These are phyloP conservation scores for Athelia sp. DNA, from an alignment of 1,284 basidiomycete species.

Conservation along the genomic window DNA sequence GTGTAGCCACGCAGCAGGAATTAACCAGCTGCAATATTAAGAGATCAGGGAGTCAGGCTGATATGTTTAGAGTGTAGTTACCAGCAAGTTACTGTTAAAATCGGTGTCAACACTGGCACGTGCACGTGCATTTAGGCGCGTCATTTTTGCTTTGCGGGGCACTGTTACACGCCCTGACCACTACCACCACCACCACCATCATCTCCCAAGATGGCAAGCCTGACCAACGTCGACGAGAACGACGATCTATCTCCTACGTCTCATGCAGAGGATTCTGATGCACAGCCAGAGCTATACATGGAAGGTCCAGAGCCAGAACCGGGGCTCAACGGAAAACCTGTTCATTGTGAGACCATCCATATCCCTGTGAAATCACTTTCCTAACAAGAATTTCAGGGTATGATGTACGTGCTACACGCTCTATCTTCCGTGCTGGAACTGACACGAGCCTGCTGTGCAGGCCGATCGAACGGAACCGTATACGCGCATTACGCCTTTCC, in stretches of 20 bases:
- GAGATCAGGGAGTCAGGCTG: too few relatives aligned
- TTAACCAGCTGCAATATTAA: too few relatives aligned
- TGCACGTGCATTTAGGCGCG: too few relatives aligned
- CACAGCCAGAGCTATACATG: conserved; percentile 18
- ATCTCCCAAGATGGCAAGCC: too few relatives aligned
- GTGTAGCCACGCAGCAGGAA: too few relatives aligned
- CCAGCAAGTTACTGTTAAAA: too few relatives aligned
- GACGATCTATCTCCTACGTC: conserved; percentile 37
- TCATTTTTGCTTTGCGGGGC: too few relatives aligned
- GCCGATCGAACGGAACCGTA: conserved; percentile 78
- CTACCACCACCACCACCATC: too few relatives aligned
- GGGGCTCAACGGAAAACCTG: conserved; percentile 41
- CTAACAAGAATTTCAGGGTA: conserved; percentile 35
- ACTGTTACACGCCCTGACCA: too few relatives aligned
- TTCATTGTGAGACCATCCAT: conserved; percentile 30
- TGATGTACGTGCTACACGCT: conserved; percentile 32
- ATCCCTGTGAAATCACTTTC: conserved; percentile 6
- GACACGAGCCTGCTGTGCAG: conserved; percentile 30
- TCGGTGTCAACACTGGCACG: too few relatives aligned
- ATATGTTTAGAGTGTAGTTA: too few relatives aligned
- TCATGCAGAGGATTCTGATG: conserved; percentile 40
- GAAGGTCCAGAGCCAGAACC: conserved; percentile 38
- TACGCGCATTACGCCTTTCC: conserved; percentile 74
- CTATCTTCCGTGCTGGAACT: conserved; percentile 4
- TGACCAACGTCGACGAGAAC: conserved; percentile 23